Evolutionary conservation across 495 filamentous ascomycete species (phyloP).

Genomic region (Parmelia sp.): DNA sequence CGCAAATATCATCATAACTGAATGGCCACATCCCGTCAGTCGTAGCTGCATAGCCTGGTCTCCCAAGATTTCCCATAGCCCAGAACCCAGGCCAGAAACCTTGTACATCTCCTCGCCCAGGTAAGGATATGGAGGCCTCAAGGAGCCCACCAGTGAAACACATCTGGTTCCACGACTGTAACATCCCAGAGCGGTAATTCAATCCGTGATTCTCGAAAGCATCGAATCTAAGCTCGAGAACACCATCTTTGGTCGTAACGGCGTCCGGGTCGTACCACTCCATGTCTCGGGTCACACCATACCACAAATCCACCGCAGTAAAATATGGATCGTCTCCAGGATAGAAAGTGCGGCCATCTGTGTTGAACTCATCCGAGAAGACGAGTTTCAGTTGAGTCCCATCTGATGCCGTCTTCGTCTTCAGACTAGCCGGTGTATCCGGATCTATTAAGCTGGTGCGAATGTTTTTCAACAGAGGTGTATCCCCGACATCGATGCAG

Average conservation of each 20-base stretch:
- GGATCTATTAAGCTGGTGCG: conserved; percentile 61
- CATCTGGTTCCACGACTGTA: conserved; percentile 75
- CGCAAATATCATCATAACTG: conserved; percentile 66
- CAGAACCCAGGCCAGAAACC: conserved; percentile 81
- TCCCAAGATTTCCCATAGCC: conserved; percentile 70
- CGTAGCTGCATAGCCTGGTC: conserved; percentile 62
- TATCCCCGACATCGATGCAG: conserved; percentile 54
- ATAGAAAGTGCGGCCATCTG: conserved; percentile 64
- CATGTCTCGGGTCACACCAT: conserved; percentile 69
- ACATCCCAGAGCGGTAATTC: conserved; percentile 72
- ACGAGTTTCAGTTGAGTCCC: conserved; percentile 61
- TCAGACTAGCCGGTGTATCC: conserved; percentile 57
- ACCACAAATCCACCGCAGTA: conserved; percentile 69
- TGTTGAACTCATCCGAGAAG: conserved; percentile 78
- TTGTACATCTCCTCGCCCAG: conserved; percentile 58
- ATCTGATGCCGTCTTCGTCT: conserved; percentile 49
- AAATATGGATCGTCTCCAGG: conserved; percentile 68
- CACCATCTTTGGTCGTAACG: conserved; percentile 59
- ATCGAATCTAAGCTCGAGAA: conserved; percentile 61
- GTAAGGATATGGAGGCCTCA: conserved; percentile 72
- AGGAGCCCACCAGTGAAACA: conserved; percentile 71
- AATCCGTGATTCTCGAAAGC: conserved; percentile 61
- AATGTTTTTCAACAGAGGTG: conserved; percentile 53
- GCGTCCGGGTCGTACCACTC: conserved; percentile 85
- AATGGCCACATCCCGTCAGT: conserved; percentile 78